Percentiles rank a stretch among this genome's conserved stretches.
Evolutionary conservation across 1,284 basidiomycete genomes (phyloP).

Genomic region (Wallemia mellicola): DNA sequence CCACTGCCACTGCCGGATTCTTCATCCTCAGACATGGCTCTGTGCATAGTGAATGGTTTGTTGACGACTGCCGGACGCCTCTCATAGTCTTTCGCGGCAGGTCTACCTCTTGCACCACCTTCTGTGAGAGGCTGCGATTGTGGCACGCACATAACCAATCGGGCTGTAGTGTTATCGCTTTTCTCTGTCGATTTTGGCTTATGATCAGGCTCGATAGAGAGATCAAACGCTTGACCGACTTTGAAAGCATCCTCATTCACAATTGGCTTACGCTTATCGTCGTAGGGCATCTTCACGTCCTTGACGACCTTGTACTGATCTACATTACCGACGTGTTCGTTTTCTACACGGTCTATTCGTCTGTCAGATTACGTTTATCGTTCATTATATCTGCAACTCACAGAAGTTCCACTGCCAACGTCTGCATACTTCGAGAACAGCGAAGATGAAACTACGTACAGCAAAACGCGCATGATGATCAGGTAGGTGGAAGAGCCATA

Average conservation of each 20-base stretch:
- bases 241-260: neutral
- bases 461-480: conserved; percentile 21
- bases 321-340: conserved; percentile 56
- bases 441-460: conserved; percentile 36
- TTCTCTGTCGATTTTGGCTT: neutral
- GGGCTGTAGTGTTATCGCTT: neutral
- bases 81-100: conserved; percentile 1
- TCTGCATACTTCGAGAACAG: conserved; percentile 42
- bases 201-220: neutral
- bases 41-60: neutral
- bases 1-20: neutral
- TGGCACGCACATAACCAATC: neutral
- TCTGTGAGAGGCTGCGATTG: neutral
- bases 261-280: conserved; percentile 19
- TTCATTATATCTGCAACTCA: no score
- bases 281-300: conserved; percentile 45
- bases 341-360: conserved; percentile 60
- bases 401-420: conserved; percentile 79
- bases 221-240: neutral
- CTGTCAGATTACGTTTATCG: no score
- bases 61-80: neutral
- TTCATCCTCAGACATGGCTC: neutral
- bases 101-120: neutral
- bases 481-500: conserved; percentile 54
- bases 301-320: conserved; percentile 55